Conservation (phyloP, 2,329 filamentous ascomycete species). For the Neurospora crassa region DNA sequence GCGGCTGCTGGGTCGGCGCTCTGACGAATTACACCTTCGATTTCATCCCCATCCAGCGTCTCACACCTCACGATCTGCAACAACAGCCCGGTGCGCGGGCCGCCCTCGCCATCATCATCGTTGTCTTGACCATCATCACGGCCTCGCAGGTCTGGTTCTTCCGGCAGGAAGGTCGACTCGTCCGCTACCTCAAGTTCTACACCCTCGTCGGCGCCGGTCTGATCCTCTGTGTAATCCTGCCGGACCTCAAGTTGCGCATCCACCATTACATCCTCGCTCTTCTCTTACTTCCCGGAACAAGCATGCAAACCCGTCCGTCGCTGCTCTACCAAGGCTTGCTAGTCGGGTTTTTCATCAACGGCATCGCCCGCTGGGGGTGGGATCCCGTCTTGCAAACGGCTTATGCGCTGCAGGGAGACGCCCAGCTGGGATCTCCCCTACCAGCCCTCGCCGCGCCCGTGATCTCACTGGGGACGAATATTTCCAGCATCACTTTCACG, state of each 20-base stretch:
- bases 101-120: constrained; percentile 69
- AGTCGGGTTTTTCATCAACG: constrained; percentile 87
- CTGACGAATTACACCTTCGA: constrained; percentile 94
- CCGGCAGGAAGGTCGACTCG: constrained; percentile 72
- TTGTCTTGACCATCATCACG: constrained; percentile 58
- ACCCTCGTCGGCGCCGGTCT: constrained; percentile 57
- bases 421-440: constrained; percentile 51
- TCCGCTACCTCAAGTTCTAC: constrained; percentile 71
- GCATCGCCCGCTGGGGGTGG: constrained; percentile 89
- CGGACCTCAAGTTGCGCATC: constrained; percentile 72
- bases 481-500: constrained; percentile 57
- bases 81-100: constrained; percentile 83
- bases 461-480: constrained; percentile 34
- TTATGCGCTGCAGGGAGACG: constrained; percentile 58
- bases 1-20: constrained; percentile 81
- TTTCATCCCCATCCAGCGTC: constrained; percentile 82
- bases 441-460: constrained; percentile 40
- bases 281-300: constrained; percentile 77
- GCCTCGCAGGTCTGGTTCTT: constrained; percentile 76
- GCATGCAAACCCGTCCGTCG: constrained; percentile 75
- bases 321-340: constrained; percentile 85
- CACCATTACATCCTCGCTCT: constrained; percentile 93
- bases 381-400: constrained; percentile 80
- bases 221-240: constrained; percentile 60
- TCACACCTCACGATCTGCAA: constrained; percentile 82